A percentile compares a stretch with the other conserved stretches of the same genome.
phyloP scores from a whole-genome alignment of 768 basidiomycete genomes.

The Gymnopilus junonius region DNA sequence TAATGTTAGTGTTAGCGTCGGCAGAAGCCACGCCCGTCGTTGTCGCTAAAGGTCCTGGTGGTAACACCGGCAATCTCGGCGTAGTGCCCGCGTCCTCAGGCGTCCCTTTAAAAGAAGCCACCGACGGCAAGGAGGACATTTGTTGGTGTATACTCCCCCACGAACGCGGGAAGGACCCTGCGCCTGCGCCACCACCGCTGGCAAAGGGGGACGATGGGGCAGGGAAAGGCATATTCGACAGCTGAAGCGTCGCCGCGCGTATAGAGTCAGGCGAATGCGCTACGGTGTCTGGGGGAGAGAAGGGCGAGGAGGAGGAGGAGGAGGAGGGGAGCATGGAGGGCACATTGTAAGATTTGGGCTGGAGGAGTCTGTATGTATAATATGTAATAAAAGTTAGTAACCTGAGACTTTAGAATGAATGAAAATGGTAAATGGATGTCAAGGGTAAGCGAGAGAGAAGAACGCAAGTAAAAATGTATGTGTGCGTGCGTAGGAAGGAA shows the following conservation, averaged over 20 bases:
- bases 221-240: slow-evolving; percentile 57
- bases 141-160: neutral
- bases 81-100: neutral
- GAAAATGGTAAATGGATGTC: neutral
- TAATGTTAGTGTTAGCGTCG: too few species aligned
- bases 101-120: neutral
- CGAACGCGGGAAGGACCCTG: neutral
- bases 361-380: slow-evolving; percentile 52
- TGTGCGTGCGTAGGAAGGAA: neutral
- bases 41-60: slow-evolving; percentile 3
- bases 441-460: neutral
- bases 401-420: slow-evolving; percentile 11
- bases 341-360: slow-evolving; percentile 53
- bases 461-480: neutral
- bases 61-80: neutral
- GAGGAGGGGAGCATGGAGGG: slow-evolving; percentile 11
- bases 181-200: neutral
- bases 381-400: slow-evolving; percentile 10
- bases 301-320: slow-evolving; percentile 14
- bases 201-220: slow-evolving; percentile 12
- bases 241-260: slow-evolving; percentile 65
- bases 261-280: slow-evolving; percentile 59
- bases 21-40: too few species aligned
- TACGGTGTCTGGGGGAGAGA: slow-evolving; percentile 14
- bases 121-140: neutral